Percentiles rank a stretch among this genome's conserved stretches.
Evolutionary conservation across 257 asterid species (phyloP).

Genomic region (Solanum tarapatanum): DNA sequence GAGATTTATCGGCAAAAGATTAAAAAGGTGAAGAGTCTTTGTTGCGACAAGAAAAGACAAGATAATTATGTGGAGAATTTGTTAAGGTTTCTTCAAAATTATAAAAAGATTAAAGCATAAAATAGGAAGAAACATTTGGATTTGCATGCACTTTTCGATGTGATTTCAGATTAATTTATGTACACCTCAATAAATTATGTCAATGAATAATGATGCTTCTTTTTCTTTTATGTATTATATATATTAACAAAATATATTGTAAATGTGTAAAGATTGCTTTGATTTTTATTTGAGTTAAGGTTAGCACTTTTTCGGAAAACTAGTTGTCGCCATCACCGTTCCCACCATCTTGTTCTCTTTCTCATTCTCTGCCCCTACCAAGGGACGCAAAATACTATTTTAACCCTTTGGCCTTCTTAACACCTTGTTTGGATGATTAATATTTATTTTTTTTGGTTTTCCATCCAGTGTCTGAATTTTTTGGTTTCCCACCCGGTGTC

Average conservation of each 20-base stretch:
- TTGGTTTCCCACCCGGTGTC: too few relatives aligned
- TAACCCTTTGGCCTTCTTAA: neutral
- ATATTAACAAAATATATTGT: neutral
- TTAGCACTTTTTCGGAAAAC: neutral
- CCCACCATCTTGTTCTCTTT: neutral
- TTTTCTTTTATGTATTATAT: too few relatives aligned
- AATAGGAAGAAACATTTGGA: neutral
- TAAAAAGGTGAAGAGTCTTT: neutral
- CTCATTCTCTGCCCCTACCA: neutral
- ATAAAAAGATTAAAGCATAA: neutral
- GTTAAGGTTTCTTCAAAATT: neutral
- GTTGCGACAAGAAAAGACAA: neutral
- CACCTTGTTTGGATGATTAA: neutral
- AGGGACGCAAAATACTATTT: neutral
- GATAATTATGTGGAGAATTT: slow-evolving; percentile 6
- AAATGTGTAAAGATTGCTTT: neutral
- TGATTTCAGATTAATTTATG: neutral
- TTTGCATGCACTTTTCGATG: neutral
- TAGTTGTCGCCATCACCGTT: neutral
- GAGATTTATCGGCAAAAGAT: neutral
- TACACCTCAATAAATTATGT: neutral
- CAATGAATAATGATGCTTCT: neutral
- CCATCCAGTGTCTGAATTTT: too few relatives aligned
- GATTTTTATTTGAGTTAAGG: too few relatives aligned
- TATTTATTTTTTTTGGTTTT: too few relatives aligned